These are phyloP conservation scores for Trichosporon sp. DNA, from an alignment of 1,284 basidiomycete species.

Conservation along the genomic window DNA sequence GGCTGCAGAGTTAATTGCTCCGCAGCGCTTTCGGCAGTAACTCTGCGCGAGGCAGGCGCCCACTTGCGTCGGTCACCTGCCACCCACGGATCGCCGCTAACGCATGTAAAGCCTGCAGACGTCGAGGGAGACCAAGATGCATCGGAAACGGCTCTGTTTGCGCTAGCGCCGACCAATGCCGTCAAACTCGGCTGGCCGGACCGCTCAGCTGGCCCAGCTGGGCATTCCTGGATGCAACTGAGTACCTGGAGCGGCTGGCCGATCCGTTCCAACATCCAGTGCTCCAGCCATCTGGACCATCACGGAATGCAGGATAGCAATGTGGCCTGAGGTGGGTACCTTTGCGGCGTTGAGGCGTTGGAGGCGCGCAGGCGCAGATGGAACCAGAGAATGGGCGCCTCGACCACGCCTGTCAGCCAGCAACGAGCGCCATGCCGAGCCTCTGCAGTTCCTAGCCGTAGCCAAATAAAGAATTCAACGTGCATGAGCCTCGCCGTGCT, in stretches of 20 bases:
- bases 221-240: neutral
- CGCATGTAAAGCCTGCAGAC: neutral
- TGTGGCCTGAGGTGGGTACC: neutral
- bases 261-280: neutral
- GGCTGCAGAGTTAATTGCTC: neutral
- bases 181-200: neutral
- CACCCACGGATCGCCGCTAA: neutral
- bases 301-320: neutral
- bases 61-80: neutral
- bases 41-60: neutral
- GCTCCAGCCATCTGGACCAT: neutral
- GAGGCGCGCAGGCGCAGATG: neutral
- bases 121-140: neutral
- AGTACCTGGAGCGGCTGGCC: neutral
- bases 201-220: neutral
- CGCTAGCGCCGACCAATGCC: neutral
- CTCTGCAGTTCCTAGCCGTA: neutral
- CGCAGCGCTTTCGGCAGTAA: neutral
- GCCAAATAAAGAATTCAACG: neutral
- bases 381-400: neutral
- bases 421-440: neutral
- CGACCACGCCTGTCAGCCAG: neutral
- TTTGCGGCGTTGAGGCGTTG: neutral
- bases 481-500: neutral
- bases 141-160: neutral